Evolutionary conservation across 257 asterid genomes (phyloP).

Genomic region (Primulina huaijiensis): DNA sequence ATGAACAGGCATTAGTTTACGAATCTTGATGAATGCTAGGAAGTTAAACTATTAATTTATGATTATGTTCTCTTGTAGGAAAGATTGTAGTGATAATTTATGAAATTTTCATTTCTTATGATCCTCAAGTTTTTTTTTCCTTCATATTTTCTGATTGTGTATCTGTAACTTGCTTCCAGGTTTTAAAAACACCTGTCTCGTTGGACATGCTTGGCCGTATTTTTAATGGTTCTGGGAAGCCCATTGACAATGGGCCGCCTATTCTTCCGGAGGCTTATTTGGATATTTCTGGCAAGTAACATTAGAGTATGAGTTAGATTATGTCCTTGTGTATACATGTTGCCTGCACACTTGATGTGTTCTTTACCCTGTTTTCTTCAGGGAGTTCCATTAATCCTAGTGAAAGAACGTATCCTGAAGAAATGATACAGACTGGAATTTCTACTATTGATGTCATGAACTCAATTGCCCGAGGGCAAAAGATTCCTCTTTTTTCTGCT

Average conservation of each 20-base stretch:
- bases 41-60: slow-evolving; percentile 10
- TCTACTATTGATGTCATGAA: slow-evolving; percentile 98
- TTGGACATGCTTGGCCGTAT: slow-evolving; percentile 71
- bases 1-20: background rate
- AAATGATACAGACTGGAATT: slow-evolving; percentile 97
- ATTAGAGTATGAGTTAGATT: background rate
- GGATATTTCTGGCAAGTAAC: slow-evolving; percentile 91
- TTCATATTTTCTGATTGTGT: slow-evolving; percentile 9
- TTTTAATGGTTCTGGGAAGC: slow-evolving; percentile 71
- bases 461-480: slow-evolving; percentile 97
- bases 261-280: slow-evolving; percentile 97
- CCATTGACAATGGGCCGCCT: slow-evolving; percentile 98
- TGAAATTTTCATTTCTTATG: slow-evolving; percentile 1
- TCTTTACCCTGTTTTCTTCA: slow-evolving; percentile 33
- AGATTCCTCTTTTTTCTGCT: slow-evolving; percentile 95
- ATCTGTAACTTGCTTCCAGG: slow-evolving; percentile 30
- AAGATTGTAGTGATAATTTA: background rate
- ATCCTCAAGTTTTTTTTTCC: background rate
- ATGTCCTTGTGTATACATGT: background rate
- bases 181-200: slow-evolving; percentile 61
- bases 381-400: slow-evolving; percentile 99
- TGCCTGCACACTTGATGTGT: slow-evolving; percentile 23
- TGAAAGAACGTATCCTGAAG: slow-evolving; percentile 98
- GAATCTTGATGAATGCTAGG: background rate
- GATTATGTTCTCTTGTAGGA: background rate